phyloP scores from a whole-genome alignment of 78 protist species.

The Dictyostelium firmibasis region DNA sequence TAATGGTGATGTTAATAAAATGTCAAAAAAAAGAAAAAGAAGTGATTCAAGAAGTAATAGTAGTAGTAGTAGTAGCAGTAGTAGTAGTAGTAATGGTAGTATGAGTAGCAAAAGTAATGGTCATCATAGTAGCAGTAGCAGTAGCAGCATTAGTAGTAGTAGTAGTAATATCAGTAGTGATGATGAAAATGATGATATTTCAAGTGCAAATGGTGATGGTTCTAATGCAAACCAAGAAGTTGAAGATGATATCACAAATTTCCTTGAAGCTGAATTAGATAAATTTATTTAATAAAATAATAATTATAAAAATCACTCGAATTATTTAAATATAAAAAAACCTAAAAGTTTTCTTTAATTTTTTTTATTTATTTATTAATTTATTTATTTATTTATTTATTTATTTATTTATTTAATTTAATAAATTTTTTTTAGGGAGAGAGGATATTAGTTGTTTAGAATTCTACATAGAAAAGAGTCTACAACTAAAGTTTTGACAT shows the following conservation, averaged over 20 bases:
- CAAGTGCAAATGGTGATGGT: background rate
- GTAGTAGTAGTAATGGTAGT: background rate
- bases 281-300: background rate
- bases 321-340: too few relatives aligned
- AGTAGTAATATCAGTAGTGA: background rate
- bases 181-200: background rate
- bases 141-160: background rate
- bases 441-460: background rate
- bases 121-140: background rate
- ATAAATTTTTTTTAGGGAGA: background rate
- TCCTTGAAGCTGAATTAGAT: constrained; percentile 5
- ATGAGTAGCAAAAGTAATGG: background rate
- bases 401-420: background rate
- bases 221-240: background rate
- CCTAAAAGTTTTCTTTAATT: too few relatives aligned
- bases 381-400: too few relatives aligned
- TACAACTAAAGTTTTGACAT: background rate
- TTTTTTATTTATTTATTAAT: too few relatives aligned
- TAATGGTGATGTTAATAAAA: background rate
- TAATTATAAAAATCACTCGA: too few relatives aligned
- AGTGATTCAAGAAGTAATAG: background rate
- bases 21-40: background rate
- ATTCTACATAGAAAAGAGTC: too few relatives aligned
- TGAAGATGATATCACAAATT: background rate
- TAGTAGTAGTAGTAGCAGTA: background rate